These are phyloP conservation scores for Ampelocalamus luodianensis DNA, from an alignment of 176 grass and related monocot genomes.

Conservation along the genomic window DNA sequence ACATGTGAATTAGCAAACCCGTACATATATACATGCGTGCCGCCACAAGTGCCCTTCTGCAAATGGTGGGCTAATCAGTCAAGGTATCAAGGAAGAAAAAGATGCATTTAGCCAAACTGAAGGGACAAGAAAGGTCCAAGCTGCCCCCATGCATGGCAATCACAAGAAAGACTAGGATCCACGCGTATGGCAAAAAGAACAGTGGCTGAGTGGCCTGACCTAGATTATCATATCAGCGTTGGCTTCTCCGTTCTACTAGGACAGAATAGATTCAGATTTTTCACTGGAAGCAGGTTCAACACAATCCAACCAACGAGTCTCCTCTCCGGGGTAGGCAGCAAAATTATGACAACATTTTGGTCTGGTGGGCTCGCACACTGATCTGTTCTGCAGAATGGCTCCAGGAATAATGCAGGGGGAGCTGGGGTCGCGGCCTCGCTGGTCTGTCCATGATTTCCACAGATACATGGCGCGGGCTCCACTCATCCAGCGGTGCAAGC, in stretches of 20 bases:
- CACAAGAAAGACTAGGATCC: not conserved
- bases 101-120: not conserved
- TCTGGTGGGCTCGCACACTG: not conserved
- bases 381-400: not conserved
- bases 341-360: slow-evolving; percentile 7
- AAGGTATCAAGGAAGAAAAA: not conserved
- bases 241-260: not conserved
- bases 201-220: no score
- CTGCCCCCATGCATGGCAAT: not conserved
- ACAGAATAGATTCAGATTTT: not conserved
- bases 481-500: slow-evolving; percentile 22
- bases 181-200: not conserved
- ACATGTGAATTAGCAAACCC: no score
- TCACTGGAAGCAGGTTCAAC: not conserved
- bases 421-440: slow-evolving; percentile 26
- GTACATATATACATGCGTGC: no score
- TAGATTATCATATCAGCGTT: not conserved
- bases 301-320: not conserved
- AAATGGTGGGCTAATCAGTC: not conserved
- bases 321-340: slow-evolving; percentile 28
- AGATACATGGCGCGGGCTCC: not conserved
- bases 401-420: not conserved
- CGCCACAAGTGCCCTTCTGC: not conserved
- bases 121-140: not conserved
- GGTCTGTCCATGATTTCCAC: not conserved